phyloP scores from a whole-genome alignment of 306 rosid genomes.

The Sechiopsis laciniata region DNA sequence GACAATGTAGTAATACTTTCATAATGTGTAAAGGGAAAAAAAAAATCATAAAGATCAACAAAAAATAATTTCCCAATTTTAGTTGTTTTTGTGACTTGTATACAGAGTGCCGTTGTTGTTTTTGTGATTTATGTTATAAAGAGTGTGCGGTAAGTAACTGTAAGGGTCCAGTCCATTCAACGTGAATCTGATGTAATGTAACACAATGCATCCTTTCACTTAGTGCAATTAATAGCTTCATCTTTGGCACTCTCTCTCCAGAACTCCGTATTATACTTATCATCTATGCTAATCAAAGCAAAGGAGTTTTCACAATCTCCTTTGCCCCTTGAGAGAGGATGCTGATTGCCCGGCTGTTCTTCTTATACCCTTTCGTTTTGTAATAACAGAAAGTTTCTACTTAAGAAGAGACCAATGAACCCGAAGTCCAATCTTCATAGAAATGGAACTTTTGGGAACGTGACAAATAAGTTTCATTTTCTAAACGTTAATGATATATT shows the following conservation, averaged over 20 bases:
- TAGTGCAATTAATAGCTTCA: neutral
- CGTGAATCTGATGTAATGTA: neutral
- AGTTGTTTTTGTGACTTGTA: neutral
- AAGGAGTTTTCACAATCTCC: neutral
- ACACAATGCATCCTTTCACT: neutral
- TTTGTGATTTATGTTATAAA: neutral
- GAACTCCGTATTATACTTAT: neutral
- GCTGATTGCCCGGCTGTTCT: neutral
- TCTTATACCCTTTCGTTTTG: neutral
- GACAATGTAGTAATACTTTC: neutral
- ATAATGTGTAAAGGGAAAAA: slow-evolving; percentile 11
- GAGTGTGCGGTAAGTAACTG: too few relatives aligned
- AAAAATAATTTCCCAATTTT: neutral
- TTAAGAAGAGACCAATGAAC: neutral
- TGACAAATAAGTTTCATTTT: slow-evolving; percentile 3
- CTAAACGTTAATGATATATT: neutral
- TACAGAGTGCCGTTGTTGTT: neutral
- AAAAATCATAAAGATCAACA: neutral
- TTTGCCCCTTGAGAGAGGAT: neutral
- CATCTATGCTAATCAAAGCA: neutral
- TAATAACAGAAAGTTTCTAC: neutral
- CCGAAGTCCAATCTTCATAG: neutral
- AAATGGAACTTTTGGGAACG: neutral
- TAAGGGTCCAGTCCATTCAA: slow-evolving; percentile 1
- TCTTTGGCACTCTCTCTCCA: neutral